A percentile compares a stretch with the other conserved stretches of the same genome.
phyloP scores from a whole-genome alignment of 2,329 filamentous ascomycete genomes.

The Xylariaceae sp. region DNA sequence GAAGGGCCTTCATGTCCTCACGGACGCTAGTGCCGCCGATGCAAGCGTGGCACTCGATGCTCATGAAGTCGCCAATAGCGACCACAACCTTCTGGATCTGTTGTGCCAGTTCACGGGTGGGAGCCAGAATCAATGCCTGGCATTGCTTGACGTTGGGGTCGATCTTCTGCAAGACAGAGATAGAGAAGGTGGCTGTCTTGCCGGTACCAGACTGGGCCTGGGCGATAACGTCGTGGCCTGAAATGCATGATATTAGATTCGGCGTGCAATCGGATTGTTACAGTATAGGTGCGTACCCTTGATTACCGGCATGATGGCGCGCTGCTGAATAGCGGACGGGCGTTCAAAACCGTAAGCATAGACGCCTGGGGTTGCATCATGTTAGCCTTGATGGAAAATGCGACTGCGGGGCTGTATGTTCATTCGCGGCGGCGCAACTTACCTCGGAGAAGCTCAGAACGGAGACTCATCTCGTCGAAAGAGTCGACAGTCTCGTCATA shows the following conservation, averaged over 20 bases:
- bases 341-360: slow-evolving; percentile 99
- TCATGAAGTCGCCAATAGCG: slow-evolving; percentile 99
- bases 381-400: slow-evolving; percentile 15
- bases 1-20: slow-evolving; percentile 97
- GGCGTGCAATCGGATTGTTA: slow-evolving; percentile 1
- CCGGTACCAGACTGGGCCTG: slow-evolving; percentile 99
- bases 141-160: slow-evolving; percentile 91
- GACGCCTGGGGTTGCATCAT: slow-evolving; percentile 56
- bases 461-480: slow-evolving; percentile 97
- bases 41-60: slow-evolving; percentile 97
- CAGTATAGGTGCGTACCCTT: slow-evolving; percentile 68
- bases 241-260: slow-evolving; percentile 11
- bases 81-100: slow-evolving; percentile 99
- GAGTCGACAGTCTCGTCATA: slow-evolving; percentile 99
- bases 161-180: slow-evolving; percentile 98
- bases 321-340: slow-evolving; percentile 98
- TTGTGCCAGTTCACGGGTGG: slow-evolving; percentile 96
- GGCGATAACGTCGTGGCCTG: slow-evolving; percentile 97
- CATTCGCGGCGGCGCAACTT: slow-evolving; percentile 17
- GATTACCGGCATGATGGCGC: slow-evolving; percentile 99
- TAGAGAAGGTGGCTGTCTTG: slow-evolving; percentile 99
- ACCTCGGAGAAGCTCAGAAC: slow-evolving; percentile 92
- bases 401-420: slow-evolving; percentile 11
- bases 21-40: slow-evolving; percentile 98
- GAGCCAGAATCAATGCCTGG: slow-evolving; percentile 96